These are phyloP conservation scores for Ocimum tenuiflorum DNA, from an alignment of 257 asterid genomes.

Conservation along the genomic window DNA sequence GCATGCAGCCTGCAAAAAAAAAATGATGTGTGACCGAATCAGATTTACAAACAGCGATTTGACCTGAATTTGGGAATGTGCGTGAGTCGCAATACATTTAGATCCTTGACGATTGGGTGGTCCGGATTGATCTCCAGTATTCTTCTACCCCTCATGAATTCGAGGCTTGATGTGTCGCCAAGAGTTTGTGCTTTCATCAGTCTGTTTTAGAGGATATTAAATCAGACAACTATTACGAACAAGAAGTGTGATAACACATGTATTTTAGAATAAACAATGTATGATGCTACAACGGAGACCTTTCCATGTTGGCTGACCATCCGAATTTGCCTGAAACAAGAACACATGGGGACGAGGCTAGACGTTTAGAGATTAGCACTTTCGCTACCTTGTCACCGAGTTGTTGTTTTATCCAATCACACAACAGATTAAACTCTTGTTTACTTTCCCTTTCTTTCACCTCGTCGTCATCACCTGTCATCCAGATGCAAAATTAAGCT, in stretches of 20 bases:
- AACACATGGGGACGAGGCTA: slow-evolving; percentile 93
- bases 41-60: background rate
- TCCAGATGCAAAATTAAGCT: background rate
- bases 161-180: slow-evolving; percentile 82
- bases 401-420: slow-evolving; percentile 94
- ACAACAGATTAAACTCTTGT: slow-evolving; percentile 77
- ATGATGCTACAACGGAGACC: slow-evolving; percentile 29
- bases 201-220: slow-evolving; percentile 27
- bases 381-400: slow-evolving; percentile 95
- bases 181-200: slow-evolving; percentile 94
- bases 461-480: slow-evolving; percentile 81
- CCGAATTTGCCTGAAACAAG: slow-evolving; percentile 99
- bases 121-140: slow-evolving; percentile 92
- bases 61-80: background rate
- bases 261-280: background rate
- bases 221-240: background rate
- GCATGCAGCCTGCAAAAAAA: slow-evolving; percentile 80
- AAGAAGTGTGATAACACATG: background rate
- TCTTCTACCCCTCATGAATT: slow-evolving; percentile 97
- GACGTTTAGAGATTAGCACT: slow-evolving; percentile 85
- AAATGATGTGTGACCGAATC: background rate
- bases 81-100: slow-evolving; percentile 49
- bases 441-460: slow-evolving; percentile 70
- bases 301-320: slow-evolving; percentile 99
- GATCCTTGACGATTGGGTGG: slow-evolving; percentile 89